A percentile compares a stretch with the other conserved stretches of the same genome.
phyloP scores from a whole-genome alignment of 148 eudicot species.

The Mesembryanthemum crystallinum region DNA sequence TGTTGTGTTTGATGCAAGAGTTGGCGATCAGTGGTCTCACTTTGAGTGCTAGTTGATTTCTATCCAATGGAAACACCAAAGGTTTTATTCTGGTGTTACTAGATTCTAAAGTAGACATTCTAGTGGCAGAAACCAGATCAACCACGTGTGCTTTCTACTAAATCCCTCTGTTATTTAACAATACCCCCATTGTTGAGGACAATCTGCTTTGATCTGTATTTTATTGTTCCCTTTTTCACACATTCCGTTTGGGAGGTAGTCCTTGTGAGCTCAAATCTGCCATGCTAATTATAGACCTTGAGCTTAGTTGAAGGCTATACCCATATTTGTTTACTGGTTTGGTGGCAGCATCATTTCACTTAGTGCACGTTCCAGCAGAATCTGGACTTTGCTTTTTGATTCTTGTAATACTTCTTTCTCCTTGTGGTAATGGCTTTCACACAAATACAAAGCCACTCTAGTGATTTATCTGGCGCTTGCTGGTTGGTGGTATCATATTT shows the following conservation, averaged over 20 bases:
- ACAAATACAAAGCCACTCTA: neutral
- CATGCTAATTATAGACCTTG: neutral
- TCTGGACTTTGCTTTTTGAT: neutral
- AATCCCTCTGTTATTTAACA: neutral
- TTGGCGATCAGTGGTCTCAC: constrained; percentile 15
- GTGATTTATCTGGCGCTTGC: neutral
- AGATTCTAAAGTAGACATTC: constrained; percentile 28
- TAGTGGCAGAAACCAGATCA: constrained; percentile 10
- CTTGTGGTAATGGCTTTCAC: neutral
- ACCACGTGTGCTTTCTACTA: neutral
- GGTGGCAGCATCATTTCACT: neutral
- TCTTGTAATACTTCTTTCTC: neutral
- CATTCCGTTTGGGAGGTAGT: constrained; percentile 1
- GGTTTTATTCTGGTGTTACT: constrained; percentile 12
- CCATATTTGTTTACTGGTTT: neutral
- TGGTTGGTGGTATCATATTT: neutral
- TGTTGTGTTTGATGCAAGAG: neutral
- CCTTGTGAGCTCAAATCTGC: neutral
- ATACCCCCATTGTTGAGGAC: neutral
- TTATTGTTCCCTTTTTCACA: neutral
- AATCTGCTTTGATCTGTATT: neutral
- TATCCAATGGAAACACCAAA: neutral
- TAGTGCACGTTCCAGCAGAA: neutral
- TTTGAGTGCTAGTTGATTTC: neutral
- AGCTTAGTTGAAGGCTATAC: neutral